Conservation (phyloP, 768 basidiomycete species). For the Mrakia hoshinonis region DNA sequence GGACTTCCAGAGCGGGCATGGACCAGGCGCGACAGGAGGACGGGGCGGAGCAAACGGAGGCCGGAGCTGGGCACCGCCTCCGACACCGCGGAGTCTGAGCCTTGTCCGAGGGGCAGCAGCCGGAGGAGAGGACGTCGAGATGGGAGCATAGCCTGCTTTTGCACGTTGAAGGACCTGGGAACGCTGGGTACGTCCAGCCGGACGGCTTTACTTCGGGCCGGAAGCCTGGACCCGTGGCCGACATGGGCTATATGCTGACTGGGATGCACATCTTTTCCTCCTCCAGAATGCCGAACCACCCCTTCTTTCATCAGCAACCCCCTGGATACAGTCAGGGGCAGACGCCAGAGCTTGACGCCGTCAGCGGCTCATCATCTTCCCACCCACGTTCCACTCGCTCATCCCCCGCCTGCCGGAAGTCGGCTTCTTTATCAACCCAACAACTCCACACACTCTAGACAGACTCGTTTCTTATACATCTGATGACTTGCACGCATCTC, state of each 20-base stretch:
- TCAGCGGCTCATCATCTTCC: background rate
- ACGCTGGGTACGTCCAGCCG: background rate
- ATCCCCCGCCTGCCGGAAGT: background rate
- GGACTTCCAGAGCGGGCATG: background rate
- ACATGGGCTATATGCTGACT: too few species aligned
- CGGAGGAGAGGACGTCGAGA: conserved; percentile 23
- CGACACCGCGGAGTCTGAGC: conserved; percentile 2
- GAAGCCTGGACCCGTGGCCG: background rate
- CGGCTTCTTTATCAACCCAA: too few species aligned
- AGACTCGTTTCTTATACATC: background rate
- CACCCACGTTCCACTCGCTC: too few species aligned
- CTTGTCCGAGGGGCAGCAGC: background rate
- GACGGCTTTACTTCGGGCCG: background rate
- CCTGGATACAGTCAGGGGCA: too few species aligned
- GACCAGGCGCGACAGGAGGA: background rate
- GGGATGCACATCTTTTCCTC: too few species aligned
- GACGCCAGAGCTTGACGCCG: too few species aligned
- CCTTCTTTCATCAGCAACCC: too few species aligned
- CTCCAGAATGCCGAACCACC: too few species aligned
- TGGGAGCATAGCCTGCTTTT: background rate
- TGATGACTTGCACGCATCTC: too few species aligned
- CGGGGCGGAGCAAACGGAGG: background rate
- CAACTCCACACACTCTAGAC: background rate
- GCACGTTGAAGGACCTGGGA: background rate
- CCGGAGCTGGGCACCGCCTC: background rate